A percentile compares a stretch with the other conserved stretches of the same genome.
These are phyloP conservation scores for Cladosporium oxysporum DNA, from an alignment of 2,329 filamentous ascomycete genomes.

Conservation along the genomic window DNA sequence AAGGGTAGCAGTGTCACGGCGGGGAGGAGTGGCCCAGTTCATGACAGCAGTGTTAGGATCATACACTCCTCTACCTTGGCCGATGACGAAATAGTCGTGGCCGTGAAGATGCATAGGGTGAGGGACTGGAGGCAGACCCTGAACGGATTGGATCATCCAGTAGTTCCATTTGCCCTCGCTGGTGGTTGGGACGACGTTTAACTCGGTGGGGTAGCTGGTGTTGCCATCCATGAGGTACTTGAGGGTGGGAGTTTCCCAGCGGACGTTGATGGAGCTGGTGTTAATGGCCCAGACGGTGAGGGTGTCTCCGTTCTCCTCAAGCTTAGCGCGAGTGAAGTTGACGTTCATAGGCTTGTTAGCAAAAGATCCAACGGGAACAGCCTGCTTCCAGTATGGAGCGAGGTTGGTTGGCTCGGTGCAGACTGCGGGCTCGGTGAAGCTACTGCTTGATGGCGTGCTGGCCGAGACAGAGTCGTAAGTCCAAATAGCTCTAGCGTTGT, in stretches of 20 bases:
- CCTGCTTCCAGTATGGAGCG: conserved; percentile 32
- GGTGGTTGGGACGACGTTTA: conserved; percentile 46
- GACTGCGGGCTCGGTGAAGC: conserved; percentile 26
- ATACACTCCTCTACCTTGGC: conserved; percentile 27
- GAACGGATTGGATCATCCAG: conserved; percentile 51
- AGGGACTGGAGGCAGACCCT: conserved; percentile 38
- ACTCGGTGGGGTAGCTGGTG: conserved; percentile 41
- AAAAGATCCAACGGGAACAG: conserved; percentile 40
- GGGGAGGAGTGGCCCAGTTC: conserved; percentile 45
- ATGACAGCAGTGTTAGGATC: conserved; percentile 35
- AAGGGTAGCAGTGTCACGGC: conserved; percentile 51
- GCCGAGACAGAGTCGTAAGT: conserved; percentile 28
- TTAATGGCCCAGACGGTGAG: conserved; percentile 43
- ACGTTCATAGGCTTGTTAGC: conserved; percentile 24
- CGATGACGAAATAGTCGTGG: conserved; percentile 38
- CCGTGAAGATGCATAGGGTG: conserved; percentile 53
- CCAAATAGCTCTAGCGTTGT: conserved; percentile 38
- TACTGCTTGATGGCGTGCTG: conserved; percentile 10
- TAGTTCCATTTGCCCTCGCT: conserved; percentile 45
- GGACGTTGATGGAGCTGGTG: conserved; percentile 44
- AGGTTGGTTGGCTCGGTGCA: conserved; percentile 30
- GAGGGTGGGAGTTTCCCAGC: conserved; percentile 48
- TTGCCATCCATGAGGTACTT: conserved; percentile 46
- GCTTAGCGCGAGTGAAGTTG: conserved; percentile 30
- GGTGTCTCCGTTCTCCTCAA: conserved; percentile 35